These are phyloP conservation scores for Aspergillus caelatus DNA, from an alignment of 2,329 filamentous ascomycete genomes.

Conservation along the genomic window DNA sequence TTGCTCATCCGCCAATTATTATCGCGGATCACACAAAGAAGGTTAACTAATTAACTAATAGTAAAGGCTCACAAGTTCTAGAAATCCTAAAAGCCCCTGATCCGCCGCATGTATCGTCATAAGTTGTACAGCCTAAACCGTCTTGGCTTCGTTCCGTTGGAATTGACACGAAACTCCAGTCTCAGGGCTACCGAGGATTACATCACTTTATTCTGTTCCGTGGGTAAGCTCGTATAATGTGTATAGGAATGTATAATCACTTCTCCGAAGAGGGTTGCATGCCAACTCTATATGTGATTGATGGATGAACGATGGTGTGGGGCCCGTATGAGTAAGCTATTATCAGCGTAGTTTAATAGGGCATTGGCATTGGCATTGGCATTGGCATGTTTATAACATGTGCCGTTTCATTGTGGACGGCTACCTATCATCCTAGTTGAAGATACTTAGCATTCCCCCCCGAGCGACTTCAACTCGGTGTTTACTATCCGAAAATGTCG, in stretches of 20 bases:
- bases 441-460: not conserved
- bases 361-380: not conserved
- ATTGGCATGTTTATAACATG: not conserved
- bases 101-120: not conserved
- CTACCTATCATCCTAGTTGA: not conserved
- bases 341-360: not conserved
- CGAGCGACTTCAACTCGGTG: not conserved
- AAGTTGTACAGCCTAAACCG: not conserved
- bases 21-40: not conserved
- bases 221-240: not conserved
- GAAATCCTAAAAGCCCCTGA: not conserved
- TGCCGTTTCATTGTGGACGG: not conserved
- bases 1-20: not conserved
- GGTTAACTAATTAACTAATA: conserved; percentile 3
- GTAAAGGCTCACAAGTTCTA: not conserved
- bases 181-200: not conserved
- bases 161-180: not conserved
- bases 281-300: not conserved
- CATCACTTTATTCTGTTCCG: not conserved
- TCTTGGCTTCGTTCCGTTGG: not conserved
- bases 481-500: not conserved
- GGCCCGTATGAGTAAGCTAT: not conserved
- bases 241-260: not conserved
- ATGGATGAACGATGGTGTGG: not conserved
- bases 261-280: not conserved